Conservation (phyloP, 2,329 filamentous ascomycete genomes). For the Cercospora sp. region DNA sequence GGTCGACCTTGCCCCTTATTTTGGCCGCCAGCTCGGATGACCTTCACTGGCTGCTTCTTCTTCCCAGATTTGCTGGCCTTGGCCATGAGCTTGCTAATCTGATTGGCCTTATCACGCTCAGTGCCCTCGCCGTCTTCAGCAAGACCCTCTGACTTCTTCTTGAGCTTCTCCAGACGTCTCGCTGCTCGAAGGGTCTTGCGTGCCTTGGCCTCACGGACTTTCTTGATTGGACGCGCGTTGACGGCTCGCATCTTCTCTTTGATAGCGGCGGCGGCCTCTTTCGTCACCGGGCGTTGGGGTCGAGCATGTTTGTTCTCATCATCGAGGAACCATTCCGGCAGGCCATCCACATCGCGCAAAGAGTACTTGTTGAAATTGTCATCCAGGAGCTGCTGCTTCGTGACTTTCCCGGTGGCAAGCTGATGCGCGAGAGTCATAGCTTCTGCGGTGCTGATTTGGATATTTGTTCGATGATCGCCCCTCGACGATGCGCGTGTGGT, state of each 20-base stretch:
- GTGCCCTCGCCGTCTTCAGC: slow-evolving; percentile 71
- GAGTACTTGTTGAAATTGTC: slow-evolving; percentile 92
- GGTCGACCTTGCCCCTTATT: slow-evolving; percentile 88
- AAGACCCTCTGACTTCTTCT: slow-evolving; percentile 92
- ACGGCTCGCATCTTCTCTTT: slow-evolving; percentile 90
- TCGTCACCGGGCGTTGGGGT: slow-evolving; percentile 83
- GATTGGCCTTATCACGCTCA: slow-evolving; percentile 91
- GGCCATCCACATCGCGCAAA: slow-evolving; percentile 84
- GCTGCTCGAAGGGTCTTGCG: slow-evolving; percentile 96
- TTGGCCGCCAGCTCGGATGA: slow-evolving; percentile 82
- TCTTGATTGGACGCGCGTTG: slow-evolving; percentile 97
- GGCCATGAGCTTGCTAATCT: slow-evolving; percentile 77
- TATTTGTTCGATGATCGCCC: slow-evolving; percentile 64
- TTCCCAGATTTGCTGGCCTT: slow-evolving; percentile 70
- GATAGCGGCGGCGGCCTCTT: slow-evolving; percentile 85
- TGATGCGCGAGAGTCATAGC: slow-evolving; percentile 96
- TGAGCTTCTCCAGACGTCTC: slow-evolving; percentile 86
- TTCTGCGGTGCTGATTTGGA: slow-evolving; percentile 98
- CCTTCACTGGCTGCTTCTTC: slow-evolving; percentile 75
- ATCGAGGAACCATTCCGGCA: slow-evolving; percentile 97
- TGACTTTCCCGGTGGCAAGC: slow-evolving; percentile 82
- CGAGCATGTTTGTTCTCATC: slow-evolving; percentile 85
- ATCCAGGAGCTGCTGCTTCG: slow-evolving; percentile 76
- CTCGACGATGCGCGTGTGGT: slow-evolving; percentile 54
- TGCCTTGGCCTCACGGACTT: slow-evolving; percentile 93